Evolutionary conservation across 1,284 basidiomycete genomes (phyloP).

Genomic region (Cryptococcus depauperatus): DNA sequence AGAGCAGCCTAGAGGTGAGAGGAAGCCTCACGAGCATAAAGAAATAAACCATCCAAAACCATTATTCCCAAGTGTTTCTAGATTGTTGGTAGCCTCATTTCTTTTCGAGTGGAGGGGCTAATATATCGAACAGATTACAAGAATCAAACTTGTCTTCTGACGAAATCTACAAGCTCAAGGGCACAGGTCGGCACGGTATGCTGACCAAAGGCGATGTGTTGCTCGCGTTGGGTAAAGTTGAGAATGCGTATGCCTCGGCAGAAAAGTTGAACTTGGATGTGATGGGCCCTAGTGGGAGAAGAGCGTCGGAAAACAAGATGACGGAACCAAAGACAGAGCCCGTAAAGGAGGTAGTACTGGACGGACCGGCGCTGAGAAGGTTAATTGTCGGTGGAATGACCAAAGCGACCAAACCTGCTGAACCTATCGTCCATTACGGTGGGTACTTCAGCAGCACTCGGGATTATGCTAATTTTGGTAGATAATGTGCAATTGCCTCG

Average conservation of each 20-base stretch:
- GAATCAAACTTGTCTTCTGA: constrained; percentile 42
- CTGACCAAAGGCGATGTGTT: constrained; percentile 85
- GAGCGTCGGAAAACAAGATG: constrained; percentile 8
- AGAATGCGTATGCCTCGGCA: constrained; percentile 59
- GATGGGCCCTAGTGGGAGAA: constrained; percentile 35
- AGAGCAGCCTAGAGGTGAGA: constrained; percentile 9
- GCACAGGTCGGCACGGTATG: constrained; percentile 79
- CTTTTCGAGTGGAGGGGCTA: not conserved
- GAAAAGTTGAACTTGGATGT: constrained; percentile 57
- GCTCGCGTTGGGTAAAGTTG: constrained; percentile 60
- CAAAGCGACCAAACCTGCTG: constrained; percentile 54
- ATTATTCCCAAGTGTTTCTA: constrained; percentile 39
- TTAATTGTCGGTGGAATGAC: constrained; percentile 64
- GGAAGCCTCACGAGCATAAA: constrained; percentile 24
- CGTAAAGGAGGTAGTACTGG: constrained; percentile 50
- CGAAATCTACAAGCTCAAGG: constrained; percentile 45
- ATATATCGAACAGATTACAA: constrained; percentile 28
- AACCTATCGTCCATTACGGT: constrained; percentile 47
- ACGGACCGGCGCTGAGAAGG: constrained; percentile 60
- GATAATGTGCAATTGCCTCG: constrained; percentile 21
- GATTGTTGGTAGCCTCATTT: constrained; percentile 29
- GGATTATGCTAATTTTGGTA: constrained; percentile 3
- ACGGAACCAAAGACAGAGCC: not conserved
- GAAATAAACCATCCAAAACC: constrained; percentile 34
- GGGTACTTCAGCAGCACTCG: constrained; percentile 38